Evolutionary conservation across 2,329 filamentous ascomycete species (phyloP), one percentile per base, ranked within the genome.

Genomic region (Diplodia sapinea): DNA sequence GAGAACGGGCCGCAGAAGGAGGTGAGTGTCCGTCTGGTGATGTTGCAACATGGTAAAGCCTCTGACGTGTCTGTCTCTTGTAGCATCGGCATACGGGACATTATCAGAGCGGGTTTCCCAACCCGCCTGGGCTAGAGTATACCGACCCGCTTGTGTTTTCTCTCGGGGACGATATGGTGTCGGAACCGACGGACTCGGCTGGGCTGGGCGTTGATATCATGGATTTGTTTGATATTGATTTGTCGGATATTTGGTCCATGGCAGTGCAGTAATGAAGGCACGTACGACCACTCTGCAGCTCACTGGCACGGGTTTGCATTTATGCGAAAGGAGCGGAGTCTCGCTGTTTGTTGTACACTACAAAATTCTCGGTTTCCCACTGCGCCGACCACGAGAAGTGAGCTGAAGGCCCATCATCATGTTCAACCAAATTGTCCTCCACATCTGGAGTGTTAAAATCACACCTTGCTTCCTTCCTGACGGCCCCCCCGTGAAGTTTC

Each of bases 231-330:
- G 50, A 52, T 6, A 29, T 52, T 9, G 50, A 52, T 3, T 26
- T 52, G 17, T 52, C 50, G 23, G 50, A 52, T 29, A 52, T 52
- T 13, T n/a, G n/a, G n/a, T n/a, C n/a, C n/a, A n/a, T n/a, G n/a
- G n/a, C n/a, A n/a, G n/a, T n/a, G n/a, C n/a, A n/a, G n/a, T n/a
- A n/a, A n/a, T n/a, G n/a, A n/a, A n/a, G n/a, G n/a, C n/a, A n/a
- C n/a, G n/a, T n/a, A n/a, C n/a, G n/a, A n/a, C n/a, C n/a, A n/a
- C n/a, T n/a, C n/a, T n/a, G n/a, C n/a, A n/a, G n/a, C n/a, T n/a
- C n/a, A n/a, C n/a, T n/a, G n/a, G n/a, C n/a, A n/a, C n/a, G n/a
- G n/a, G n/a, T n/a, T n/a, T n/a, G n/a, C n/a, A n/a, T n/a, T n/a
- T n/a, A n/a, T n/a, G n/a, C n/a, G n/a, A n/a, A n/a, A n/a, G n/a